Evolutionary conservation across 148 eudicot genomes (phyloP).

Genomic region (Vaccinium macrocarpon): DNA sequence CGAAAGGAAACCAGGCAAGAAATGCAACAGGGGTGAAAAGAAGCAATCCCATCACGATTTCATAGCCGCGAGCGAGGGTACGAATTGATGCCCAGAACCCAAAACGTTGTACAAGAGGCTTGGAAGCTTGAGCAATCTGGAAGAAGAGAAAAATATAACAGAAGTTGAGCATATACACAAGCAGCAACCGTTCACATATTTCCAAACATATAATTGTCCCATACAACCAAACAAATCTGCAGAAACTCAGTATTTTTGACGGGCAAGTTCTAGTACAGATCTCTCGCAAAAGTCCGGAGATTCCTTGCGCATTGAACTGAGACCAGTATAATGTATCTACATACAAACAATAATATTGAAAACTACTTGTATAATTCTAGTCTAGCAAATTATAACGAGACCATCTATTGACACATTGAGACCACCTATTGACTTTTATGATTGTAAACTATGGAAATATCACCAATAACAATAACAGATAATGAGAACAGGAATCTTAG

Average conservation of each 20-base stretch:
- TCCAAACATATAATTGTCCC: background rate
- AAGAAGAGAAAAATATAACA: constrained; percentile 6
- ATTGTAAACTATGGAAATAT: too few relatives aligned
- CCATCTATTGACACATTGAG: too few relatives aligned
- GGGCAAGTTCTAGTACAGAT: background rate
- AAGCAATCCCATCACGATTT: constrained; percentile 73
- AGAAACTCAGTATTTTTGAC: background rate
- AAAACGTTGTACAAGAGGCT: constrained; percentile 42
- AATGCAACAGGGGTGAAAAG: constrained; percentile 80
- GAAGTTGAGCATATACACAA: background rate
- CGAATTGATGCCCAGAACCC: constrained; percentile 72
- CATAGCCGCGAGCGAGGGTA: constrained; percentile 78
- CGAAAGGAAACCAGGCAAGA: constrained; percentile 88
- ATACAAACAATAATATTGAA: too few relatives aligned
- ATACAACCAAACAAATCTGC: too few relatives aligned
- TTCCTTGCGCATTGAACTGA: too few relatives aligned
- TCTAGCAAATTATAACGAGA: too few relatives aligned
- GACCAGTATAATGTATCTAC: too few relatives aligned
- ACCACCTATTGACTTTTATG: too few relatives aligned
- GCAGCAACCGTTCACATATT: background rate
- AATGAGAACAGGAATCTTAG: too few relatives aligned
- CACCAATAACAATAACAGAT: too few relatives aligned
- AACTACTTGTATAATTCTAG: too few relatives aligned
- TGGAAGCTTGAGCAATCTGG: constrained; percentile 76
- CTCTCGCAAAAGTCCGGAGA: background rate